Conservation (phyloP, 2,329 filamentous ascomycete species). For the Epichloe gansuensis region DNA sequence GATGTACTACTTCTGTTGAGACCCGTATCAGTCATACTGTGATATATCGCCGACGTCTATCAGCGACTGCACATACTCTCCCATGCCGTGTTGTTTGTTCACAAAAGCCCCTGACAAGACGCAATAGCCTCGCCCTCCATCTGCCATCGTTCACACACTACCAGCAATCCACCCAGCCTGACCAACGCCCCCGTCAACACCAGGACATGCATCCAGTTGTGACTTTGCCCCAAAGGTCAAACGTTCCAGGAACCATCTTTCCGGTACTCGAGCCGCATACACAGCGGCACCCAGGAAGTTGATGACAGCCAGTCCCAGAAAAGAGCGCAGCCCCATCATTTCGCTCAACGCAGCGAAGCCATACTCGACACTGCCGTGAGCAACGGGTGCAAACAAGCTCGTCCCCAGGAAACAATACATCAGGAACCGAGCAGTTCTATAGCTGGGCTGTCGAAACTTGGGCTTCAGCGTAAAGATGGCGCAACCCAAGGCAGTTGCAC, state of each 20-base stretch:
- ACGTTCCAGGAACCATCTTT: slow-evolving; percentile 16
- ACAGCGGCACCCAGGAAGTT: slow-evolving; percentile 16
- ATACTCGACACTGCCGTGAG: slow-evolving; percentile 11
- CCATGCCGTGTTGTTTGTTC: not conserved
- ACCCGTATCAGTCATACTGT: no score
- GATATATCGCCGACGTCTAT: no score
- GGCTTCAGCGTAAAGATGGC: slow-evolving; percentile 15
- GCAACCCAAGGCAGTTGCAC: slow-evolving; percentile 14
- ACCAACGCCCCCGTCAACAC: slow-evolving; percentile 12
- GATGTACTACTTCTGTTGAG: no score
- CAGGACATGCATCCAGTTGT: slow-evolving; percentile 16
- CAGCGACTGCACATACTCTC: not conserved
- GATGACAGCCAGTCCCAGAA: slow-evolving; percentile 16
- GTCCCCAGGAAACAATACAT: slow-evolving; percentile 14
- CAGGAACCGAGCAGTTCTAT: slow-evolving; percentile 13
- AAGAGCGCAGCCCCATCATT: slow-evolving; percentile 14
- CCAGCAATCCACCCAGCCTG: slow-evolving; percentile 9
- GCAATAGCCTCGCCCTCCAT: not conserved
- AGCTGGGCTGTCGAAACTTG: slow-evolving; percentile 14
- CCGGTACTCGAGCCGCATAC: slow-evolving; percentile 12
- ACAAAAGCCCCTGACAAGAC: not conserved
- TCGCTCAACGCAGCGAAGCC: slow-evolving; percentile 10
- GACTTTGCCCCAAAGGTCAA: slow-evolving; percentile 17
- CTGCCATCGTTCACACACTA: slow-evolving; percentile 5
- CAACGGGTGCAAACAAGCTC: slow-evolving; percentile 14